Conservation (phyloP, 2,329 filamentous ascomycete species). For the Aplosporella prunicola region DNA sequence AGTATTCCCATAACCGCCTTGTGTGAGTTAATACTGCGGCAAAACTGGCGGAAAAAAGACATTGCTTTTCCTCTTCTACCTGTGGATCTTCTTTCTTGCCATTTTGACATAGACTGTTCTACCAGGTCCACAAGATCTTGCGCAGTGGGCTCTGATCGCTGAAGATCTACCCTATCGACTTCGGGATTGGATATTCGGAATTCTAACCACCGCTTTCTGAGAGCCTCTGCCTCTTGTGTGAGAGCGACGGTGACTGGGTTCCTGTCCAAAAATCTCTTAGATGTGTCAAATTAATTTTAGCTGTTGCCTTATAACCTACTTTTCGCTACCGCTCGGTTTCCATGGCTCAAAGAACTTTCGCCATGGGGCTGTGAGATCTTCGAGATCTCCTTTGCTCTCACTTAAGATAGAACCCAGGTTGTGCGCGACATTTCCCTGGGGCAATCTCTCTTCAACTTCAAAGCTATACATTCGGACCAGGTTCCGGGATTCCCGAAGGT, state of each 20-base stretch:
- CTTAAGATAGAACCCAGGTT: conserved; percentile 16
- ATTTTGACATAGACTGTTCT: conserved; percentile 9
- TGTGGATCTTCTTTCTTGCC: conserved; percentile 13
- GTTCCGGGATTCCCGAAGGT: not conserved
- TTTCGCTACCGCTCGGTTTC: not conserved
- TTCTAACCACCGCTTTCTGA: conserved; percentile 12
- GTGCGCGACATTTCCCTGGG: not conserved
- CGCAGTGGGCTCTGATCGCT: conserved; percentile 11
- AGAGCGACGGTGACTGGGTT: conserved; percentile 12
- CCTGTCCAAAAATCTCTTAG: conserved; percentile 1
- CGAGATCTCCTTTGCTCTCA: conserved; percentile 3
- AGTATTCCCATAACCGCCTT: conserved; percentile 14
- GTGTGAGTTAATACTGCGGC: conserved; percentile 14
- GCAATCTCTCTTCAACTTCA: conserved; percentile 5
- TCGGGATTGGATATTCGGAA: conserved; percentile 11
- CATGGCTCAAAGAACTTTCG: conserved; percentile 14
- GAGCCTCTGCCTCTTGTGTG: conserved; percentile 7
- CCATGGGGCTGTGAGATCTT: conserved; percentile 10
- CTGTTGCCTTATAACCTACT: not conserved
- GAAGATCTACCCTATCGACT: conserved; percentile 12
- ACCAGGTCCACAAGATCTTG: conserved; percentile 14
- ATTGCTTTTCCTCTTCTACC: conserved; percentile 12
- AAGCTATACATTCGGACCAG: conserved; percentile 10
- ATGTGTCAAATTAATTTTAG: too few species aligned
- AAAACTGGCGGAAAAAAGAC: conserved; percentile 13